Evolutionary conservation across 352 stramenopile species (phyloP).

Genomic region (Pythium pectinolyticum): DNA sequence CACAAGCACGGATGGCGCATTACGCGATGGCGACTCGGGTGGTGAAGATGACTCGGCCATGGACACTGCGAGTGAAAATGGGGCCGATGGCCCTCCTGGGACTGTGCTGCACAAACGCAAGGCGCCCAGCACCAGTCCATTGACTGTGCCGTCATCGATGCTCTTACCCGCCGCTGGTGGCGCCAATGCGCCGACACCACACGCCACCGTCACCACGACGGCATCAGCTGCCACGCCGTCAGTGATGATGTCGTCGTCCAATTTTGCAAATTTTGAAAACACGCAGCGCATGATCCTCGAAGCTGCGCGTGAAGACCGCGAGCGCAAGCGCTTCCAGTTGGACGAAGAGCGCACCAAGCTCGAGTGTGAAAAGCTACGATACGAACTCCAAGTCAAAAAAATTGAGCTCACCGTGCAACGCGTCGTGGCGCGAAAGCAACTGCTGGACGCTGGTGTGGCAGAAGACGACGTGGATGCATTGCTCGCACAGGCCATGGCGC

Average conservation of each 20-base stretch:
- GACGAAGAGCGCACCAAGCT: slow-evolving; percentile 61
- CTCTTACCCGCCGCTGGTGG: neutral
- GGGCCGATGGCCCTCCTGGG: neutral
- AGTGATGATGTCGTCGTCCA: slow-evolving; percentile 29
- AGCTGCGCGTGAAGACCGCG: slow-evolving; percentile 59
- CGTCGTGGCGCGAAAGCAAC: slow-evolving; percentile 50
- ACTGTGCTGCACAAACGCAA: slow-evolving; percentile 22
- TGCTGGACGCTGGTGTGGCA: slow-evolving; percentile 50
- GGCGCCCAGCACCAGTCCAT: neutral
- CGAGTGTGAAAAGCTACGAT: slow-evolving; percentile 66
- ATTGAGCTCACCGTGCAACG: slow-evolving; percentile 54
- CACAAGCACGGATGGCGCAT: slow-evolving; percentile 7
- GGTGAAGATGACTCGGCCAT: slow-evolving; percentile 24
- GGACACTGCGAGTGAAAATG: slow-evolving; percentile 27
- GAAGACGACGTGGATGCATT: slow-evolving; percentile 38
- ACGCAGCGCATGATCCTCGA: slow-evolving; percentile 53
- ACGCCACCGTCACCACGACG: too few relatives aligned
- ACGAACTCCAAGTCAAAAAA: slow-evolving; percentile 53
- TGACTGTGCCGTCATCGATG: neutral
- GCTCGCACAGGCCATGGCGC: slow-evolving; percentile 16
- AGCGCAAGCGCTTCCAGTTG: slow-evolving; percentile 56
- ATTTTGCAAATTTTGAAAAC: slow-evolving; percentile 41
- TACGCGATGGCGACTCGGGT: slow-evolving; percentile 12
- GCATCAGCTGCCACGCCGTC: neutral
- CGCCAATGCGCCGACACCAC: neutral